phyloP scores from a whole-genome alignment of 192 early-diverging fungal species.

The Hyaloraphidium curvatum region DNA sequence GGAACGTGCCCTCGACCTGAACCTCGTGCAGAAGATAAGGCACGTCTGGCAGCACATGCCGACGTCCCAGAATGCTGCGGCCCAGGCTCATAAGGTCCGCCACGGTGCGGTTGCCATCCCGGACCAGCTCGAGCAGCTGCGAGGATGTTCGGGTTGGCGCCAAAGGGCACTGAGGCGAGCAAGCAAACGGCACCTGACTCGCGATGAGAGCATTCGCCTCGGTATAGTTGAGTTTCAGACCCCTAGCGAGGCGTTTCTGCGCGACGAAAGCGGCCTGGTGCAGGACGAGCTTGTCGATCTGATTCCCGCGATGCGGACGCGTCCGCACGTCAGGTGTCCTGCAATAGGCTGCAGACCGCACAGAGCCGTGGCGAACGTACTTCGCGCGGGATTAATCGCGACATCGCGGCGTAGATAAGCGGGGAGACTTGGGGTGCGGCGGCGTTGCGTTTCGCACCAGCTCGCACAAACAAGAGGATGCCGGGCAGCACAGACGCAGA shows the following conservation, averaged over 20 bases:
- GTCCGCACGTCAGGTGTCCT: background rate
- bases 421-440: too few relatives aligned
- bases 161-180: too few relatives aligned
- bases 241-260: conserved; percentile 75
- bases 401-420: background rate
- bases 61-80: conserved; percentile 64
- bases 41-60: conserved; percentile 61
- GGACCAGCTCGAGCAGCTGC: conserved; percentile 36
- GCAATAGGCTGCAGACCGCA: background rate
- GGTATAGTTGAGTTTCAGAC: conserved; percentile 65
- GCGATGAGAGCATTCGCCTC: conserved; percentile 82
- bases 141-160: background rate
- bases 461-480: too few relatives aligned
- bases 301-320: conserved; percentile 15
- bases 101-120: conserved; percentile 73
- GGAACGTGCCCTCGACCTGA: conserved; percentile 82
- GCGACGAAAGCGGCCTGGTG: conserved; percentile 63
- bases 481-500: too few relatives aligned
- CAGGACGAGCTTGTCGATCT: conserved; percentile 83
- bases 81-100: conserved; percentile 75
- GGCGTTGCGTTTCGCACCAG: too few relatives aligned
- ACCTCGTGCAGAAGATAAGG: conserved; percentile 54
- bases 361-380: background rate
- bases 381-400: background rate
- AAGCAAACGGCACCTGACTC: conserved; percentile 65